These are phyloP conservation scores for Hypoxylon fuscum DNA, from an alignment of 495 filamentous ascomycete genomes.

Conservation along the genomic window DNA sequence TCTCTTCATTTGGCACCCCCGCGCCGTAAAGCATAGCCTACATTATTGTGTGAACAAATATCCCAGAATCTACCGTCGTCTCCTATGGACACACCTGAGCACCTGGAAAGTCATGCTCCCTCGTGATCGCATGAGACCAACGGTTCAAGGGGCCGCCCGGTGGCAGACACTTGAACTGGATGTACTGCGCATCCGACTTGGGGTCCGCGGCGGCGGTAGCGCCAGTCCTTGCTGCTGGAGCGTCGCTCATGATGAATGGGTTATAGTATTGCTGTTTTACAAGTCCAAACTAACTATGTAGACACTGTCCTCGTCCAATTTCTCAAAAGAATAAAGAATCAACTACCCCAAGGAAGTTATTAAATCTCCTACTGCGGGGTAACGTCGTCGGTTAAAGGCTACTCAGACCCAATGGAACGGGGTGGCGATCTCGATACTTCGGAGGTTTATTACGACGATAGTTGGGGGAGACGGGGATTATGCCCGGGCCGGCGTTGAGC, in stretches of 20 bases:
- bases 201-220: conserved; percentile 37
- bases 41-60: neutral
- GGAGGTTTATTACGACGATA: conserved; percentile 30
- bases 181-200: conserved; percentile 53
- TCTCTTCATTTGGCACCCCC: conserved; percentile 81
- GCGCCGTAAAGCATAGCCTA: conserved; percentile 97
- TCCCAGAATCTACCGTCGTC: neutral
- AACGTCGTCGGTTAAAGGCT: neutral
- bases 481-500: conserved; percentile 25
- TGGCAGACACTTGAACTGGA: conserved; percentile 54
- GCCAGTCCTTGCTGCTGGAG: conserved; percentile 16
- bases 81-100: conserved; percentile 69
- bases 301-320: neutral
- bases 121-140: conserved; percentile 58
- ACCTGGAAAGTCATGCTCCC: conserved; percentile 89
- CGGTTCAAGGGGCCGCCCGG: conserved; percentile 56
- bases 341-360: neutral
- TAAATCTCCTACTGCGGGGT: conserved; percentile 30
- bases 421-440: conserved; percentile 17
- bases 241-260: conserved; percentile 28
- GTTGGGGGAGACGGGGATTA: conserved; percentile 18
- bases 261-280: neutral
- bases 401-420: conserved; percentile 5
- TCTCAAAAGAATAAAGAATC: neutral
- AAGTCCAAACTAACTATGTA: neutral